Conservation (phyloP, 306 rosid species). For the Rubus idaeus region DNA sequence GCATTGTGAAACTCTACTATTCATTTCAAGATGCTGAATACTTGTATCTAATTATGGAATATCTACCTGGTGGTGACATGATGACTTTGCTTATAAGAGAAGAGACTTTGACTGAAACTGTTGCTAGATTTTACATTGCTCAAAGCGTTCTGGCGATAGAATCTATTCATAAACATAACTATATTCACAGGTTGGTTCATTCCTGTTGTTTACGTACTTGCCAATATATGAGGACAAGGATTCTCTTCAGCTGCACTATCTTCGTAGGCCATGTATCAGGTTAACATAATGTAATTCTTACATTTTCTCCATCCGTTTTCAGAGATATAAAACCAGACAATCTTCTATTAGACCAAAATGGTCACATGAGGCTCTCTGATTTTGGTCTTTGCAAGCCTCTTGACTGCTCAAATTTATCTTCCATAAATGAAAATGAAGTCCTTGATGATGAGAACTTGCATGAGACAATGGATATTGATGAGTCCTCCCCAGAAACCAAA, state of each 20-base stretch:
- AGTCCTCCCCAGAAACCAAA: slow-evolving; percentile 35
- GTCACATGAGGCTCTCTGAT: slow-evolving; percentile 93
- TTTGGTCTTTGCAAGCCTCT: slow-evolving; percentile 97
- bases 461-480: slow-evolving; percentile 64
- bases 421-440: slow-evolving; percentile 71
- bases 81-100: slow-evolving; percentile 93
- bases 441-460: slow-evolving; percentile 72
- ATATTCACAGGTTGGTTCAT: slow-evolving; percentile 73
- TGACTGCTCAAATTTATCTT: slow-evolving; percentile 68
- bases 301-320: slow-evolving; percentile 13
- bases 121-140: slow-evolving; percentile 65
- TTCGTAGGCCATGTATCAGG: neutral
- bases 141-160: slow-evolving; percentile 87
- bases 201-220: slow-evolving; percentile 4
- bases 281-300: slow-evolving; percentile 2
- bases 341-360: slow-evolving; percentile 75
- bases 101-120: slow-evolving; percentile 91
- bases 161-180: slow-evolving; percentile 80
- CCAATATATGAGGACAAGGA: neutral
- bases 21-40: slow-evolving; percentile 86
- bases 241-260: neutral
- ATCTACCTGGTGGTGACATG: slow-evolving; percentile 96
- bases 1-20: slow-evolving; percentile 92
- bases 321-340: slow-evolving; percentile 97
- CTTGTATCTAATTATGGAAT: slow-evolving; percentile 90